Evolutionary conservation across 163 green algal species (phyloP).

Genomic region (Scenedesmus sp.): DNA sequence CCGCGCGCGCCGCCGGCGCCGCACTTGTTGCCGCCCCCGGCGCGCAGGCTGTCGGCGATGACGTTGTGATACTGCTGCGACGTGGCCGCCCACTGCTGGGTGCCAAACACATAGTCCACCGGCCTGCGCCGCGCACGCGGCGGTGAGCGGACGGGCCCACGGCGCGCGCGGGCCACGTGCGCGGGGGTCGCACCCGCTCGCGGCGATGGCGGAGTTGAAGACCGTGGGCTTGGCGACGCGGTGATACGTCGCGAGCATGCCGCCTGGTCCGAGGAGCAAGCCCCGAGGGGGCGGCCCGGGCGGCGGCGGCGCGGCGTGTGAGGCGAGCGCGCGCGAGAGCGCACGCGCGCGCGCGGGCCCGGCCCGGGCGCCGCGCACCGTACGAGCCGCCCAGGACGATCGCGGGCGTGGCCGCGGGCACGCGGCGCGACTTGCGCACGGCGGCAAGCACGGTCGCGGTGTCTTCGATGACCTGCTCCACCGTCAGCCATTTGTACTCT

Average conservation of each 20-base stretch:
- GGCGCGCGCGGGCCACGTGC: no score
- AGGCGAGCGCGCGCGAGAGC: no score
- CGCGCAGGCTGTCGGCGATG: no score
- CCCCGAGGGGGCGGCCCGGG: no score
- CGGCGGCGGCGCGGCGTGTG: no score
- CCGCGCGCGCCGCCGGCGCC: no score
- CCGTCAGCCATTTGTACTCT: slow-evolving; percentile 12
- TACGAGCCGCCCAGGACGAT: not conserved
- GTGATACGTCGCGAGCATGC: not conserved
- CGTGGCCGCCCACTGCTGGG: not conserved
- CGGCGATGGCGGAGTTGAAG: not conserved
- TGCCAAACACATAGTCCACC: not conserved
- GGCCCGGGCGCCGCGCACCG: not conserved
- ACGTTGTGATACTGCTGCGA: no score
- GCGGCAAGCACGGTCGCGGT: not conserved
- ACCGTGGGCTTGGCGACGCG: not conserved
- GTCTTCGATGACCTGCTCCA: slow-evolving; percentile 23
- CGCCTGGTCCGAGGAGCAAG: not conserved
- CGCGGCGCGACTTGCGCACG: not conserved
- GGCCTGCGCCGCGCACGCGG: no score
- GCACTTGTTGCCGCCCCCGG: no score
- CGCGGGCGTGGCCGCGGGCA: not conserved
- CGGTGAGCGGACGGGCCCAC: no score
- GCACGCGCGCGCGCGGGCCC: no score
- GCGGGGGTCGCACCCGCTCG: no score